phyloP scores from a whole-genome alignment of 2,329 filamentous ascomycete species.

The Chaetothyriales sp. region DNA sequence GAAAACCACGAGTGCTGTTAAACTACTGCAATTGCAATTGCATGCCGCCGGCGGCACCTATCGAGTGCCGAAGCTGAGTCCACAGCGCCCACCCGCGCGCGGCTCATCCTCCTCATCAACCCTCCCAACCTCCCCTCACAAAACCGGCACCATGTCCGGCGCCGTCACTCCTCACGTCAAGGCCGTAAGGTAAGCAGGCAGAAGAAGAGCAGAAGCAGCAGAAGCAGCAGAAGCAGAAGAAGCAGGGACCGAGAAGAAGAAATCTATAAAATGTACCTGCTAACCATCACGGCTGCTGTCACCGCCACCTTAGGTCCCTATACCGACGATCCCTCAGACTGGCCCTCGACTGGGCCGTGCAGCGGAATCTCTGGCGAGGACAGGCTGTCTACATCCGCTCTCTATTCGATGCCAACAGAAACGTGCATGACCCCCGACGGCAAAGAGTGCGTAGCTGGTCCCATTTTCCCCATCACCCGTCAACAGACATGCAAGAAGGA shows the following conservation, averaged over 20 bases:
- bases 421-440: conserved; percentile 69
- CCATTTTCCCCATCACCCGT: background rate
- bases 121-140: background rate
- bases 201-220: background rate
- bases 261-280: background rate
- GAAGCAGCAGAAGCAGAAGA: background rate
- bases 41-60: background rate
- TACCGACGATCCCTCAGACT: conserved; percentile 91
- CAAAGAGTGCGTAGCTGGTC: conserved; percentile 49
- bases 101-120: background rate
- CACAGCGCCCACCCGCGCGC: background rate
- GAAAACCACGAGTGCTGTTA: background rate
- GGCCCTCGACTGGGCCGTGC: conserved; percentile 86
- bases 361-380: conserved; percentile 83
- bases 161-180: conserved; percentile 18
- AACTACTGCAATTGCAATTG: background rate
- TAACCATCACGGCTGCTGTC: conserved; percentile 1
- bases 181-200: conserved; percentile 24
- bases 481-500: background rate
- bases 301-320: conserved; percentile 39
- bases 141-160: conserved; percentile 21
- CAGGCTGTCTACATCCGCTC: conserved; percentile 92
- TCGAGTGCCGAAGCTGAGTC: background rate
- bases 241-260: background rate
- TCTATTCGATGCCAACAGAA: conserved; percentile 81